These are phyloP conservation scores for Pezicula neosporulosa DNA, from an alignment of 2,329 filamentous ascomycete species.

Conservation along the genomic window DNA sequence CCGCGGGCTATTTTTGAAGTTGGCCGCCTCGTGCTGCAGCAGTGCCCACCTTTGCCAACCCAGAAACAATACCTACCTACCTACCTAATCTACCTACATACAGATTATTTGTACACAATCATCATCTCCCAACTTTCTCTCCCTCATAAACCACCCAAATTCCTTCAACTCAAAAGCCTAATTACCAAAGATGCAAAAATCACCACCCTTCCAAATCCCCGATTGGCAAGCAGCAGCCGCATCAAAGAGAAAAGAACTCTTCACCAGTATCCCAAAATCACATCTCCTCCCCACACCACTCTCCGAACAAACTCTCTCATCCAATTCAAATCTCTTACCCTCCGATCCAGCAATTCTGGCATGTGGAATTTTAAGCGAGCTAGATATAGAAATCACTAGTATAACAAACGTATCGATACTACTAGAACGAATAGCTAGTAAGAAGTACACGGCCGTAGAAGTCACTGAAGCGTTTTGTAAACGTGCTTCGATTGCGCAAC, in stretches of 20 bases:
- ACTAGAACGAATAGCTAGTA: not conserved
- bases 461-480: constrained; percentile 1
- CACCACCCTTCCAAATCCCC: too few relatives aligned
- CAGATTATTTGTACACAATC: too few relatives aligned
- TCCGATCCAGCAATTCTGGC: not conserved
- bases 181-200: too few relatives aligned
- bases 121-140: too few relatives aligned
- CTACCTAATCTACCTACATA: too few relatives aligned
- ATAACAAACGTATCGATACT: not conserved
- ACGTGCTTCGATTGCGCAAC: constrained; percentile 2
- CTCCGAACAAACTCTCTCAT: not conserved
- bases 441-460: not conserved
- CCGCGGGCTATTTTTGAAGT: too few relatives aligned
- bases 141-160: too few relatives aligned
- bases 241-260: not conserved
- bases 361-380: not conserved
- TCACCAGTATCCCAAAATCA: not conserved
- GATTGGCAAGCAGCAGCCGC: not conserved
- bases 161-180: too few relatives aligned
- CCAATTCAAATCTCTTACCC: not conserved
- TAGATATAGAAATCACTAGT: constrained; percentile 1
- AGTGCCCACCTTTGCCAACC: too few relatives aligned
- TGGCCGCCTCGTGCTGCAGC: too few relatives aligned
- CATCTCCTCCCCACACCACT: not conserved
- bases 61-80: too few relatives aligned